Conservation (phyloP, 1,284 basidiomycete species). For the Tilletia walkeri region DNA sequence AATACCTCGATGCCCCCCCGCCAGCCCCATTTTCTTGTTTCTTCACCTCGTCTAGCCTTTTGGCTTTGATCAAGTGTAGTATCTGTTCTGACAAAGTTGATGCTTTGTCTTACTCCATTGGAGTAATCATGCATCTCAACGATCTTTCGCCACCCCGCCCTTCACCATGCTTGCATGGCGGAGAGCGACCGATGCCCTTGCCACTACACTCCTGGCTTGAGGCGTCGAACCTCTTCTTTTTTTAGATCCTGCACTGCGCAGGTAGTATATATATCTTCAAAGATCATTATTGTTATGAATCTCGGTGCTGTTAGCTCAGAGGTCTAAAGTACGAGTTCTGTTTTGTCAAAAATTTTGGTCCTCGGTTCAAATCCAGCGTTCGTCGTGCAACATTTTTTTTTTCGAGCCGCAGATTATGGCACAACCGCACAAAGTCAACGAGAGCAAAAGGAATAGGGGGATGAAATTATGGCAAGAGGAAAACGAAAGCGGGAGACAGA, state of each 20-base stretch:
- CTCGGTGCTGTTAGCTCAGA: background rate
- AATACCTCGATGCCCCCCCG: background rate
- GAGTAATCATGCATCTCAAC: slow-evolving; percentile 31
- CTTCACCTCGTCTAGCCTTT: slow-evolving; percentile 19
- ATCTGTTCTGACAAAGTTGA: slow-evolving; percentile 50
- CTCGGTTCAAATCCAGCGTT: too few relatives aligned
- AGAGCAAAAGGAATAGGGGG: too few relatives aligned
- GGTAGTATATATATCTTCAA: background rate
- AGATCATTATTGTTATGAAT: background rate
- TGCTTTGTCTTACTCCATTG: slow-evolving; percentile 40
- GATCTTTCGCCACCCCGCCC: slow-evolving; percentile 38
- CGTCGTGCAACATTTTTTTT: too few relatives aligned
- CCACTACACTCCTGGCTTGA: slow-evolving; percentile 41
- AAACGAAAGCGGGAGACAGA: background rate
- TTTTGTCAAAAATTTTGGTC: too few relatives aligned
- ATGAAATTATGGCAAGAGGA: background rate
- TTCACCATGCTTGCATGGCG: slow-evolving; percentile 36
- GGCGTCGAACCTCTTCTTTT: slow-evolving; percentile 38
- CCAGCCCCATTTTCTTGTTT: background rate
- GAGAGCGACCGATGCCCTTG: slow-evolving; percentile 40
- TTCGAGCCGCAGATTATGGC: too few relatives aligned
- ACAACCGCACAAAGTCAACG: too few relatives aligned
- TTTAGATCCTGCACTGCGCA: slow-evolving; percentile 3
- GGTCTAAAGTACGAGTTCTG: background rate
- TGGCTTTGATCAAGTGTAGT: slow-evolving; percentile 49